A percentile compares a stretch with the other conserved stretches of the same genome.
These are phyloP conservation scores for Xylariaceae sp. DNA, from an alignment of 2,329 filamentous ascomycete genomes.

Conservation along the genomic window DNA sequence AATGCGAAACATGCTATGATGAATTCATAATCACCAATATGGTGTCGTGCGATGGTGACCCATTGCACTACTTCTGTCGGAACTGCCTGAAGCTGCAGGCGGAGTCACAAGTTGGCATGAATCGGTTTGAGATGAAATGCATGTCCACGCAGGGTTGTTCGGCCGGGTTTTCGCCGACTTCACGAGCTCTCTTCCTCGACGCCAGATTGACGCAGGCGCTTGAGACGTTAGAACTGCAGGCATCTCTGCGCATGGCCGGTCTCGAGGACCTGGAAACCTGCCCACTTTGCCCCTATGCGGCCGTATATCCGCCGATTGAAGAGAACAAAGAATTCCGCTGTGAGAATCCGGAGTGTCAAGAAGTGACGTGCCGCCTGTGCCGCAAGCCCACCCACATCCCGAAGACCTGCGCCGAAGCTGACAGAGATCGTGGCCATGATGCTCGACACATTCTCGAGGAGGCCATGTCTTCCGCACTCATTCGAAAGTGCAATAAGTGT, in stretches of 20 bases:
- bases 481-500: conserved; percentile 69
- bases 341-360: conserved; percentile 57
- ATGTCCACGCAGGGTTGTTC: conserved; percentile 64
- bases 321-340: conserved; percentile 70
- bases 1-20: conserved; percentile 70
- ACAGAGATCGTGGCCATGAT: conserved; percentile 53
- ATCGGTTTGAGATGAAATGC: conserved; percentile 64
- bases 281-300: conserved; percentile 77
- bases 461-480: conserved; percentile 74
- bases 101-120: conserved; percentile 61
- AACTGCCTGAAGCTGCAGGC: conserved; percentile 61
- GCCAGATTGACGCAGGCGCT: conserved; percentile 55
- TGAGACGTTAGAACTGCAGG: conserved; percentile 65
- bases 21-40: conserved; percentile 62
- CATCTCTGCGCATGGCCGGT: conserved; percentile 61
- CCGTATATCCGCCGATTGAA: conserved; percentile 62
- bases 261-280: conserved; percentile 70
- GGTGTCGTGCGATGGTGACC: conserved; percentile 58
- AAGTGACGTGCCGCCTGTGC: conserved; percentile 64
- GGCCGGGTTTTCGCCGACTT: conserved; percentile 51
- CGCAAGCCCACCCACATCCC: conserved; percentile 65
- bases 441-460: conserved; percentile 69
- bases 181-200: conserved; percentile 55
- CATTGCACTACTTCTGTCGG: conserved; percentile 63
- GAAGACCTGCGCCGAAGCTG: conserved; percentile 62